Evolutionary conservation across 371 early-diverging fungal species (phyloP), one percentile per base, ranked within the genome.

Genomic region (Circinella minor): DNA sequence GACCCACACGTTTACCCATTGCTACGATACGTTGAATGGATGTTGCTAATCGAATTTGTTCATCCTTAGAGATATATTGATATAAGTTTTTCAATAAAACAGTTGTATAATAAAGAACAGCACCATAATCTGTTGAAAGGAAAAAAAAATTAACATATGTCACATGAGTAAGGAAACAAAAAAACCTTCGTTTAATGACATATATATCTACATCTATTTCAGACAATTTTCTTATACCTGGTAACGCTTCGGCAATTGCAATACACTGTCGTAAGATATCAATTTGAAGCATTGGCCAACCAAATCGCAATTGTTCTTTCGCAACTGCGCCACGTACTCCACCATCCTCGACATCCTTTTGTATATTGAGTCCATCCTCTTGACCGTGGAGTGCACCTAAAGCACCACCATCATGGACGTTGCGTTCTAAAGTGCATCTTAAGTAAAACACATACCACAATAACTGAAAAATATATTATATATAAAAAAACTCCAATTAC

Each of bases 261-360:
- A 94, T 88, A 48, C 92, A 91, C 74, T 93, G 92, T 55, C 89
- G 86, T n/a, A 94, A 71, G 6, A 91, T 85, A 69, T 88, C 89
- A 39, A 93, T 90, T 73, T 93, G 94, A 34, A 95, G 73, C 20
- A 78, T 86, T 9, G 93, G 91, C 95, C 95, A 94, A 4, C 95
- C 95, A 71, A 86, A 86, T 0, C 68, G 63, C 36, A 69, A 55
- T 17, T 55, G 71, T 49, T 74, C 71, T 36, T 69, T 75, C 27
- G 73, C 69, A 36, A 65, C 73, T 8, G 73, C 73, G 47, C 73
- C 73, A 18, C 73, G 73, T 14, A 72, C 73, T 6, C 71, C 71
- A 2, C 27, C 27, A 14, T 55, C 65, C 17, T 68, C 68, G 11
- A 54, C 66, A 36, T 63, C 61, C 37, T 14, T 54, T 34, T 36